Percentiles rank a stretch among this genome's conserved stretches.
Conservation (phyloP, 2,329 filamentous ascomycete genomes). For the Rutstroemia sydowiana region DNA sequence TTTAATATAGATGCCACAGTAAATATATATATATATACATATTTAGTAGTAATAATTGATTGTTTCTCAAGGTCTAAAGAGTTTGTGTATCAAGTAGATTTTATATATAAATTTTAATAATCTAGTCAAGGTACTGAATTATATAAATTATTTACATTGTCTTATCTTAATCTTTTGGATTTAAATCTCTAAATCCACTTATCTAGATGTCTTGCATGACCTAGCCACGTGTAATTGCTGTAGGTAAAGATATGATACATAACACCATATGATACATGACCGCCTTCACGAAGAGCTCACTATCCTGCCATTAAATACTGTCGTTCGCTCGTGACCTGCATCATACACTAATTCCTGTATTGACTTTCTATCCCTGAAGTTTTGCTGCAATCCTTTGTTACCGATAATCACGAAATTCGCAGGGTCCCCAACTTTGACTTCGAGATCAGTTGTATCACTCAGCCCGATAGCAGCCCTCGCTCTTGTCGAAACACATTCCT, state of each 20-base stretch:
- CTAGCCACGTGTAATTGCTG: neutral
- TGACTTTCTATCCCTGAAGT: constrained; percentile 23
- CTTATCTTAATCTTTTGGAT: no score
- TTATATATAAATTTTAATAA: no score
- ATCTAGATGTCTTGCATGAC: no score
- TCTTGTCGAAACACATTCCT: constrained; percentile 28
- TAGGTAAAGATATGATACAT: neutral
- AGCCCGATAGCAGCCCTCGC: constrained; percentile 28
- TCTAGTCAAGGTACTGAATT: no score
- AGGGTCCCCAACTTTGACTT: constrained; percentile 19
- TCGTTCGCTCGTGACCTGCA: constrained; percentile 22
- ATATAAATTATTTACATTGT: no score
- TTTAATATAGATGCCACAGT: no score
- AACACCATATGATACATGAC: neutral
- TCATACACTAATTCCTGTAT: constrained; percentile 27
- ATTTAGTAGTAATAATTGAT: no score
- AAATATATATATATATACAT: no score
- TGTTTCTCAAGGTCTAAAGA: no score
- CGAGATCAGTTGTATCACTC: constrained; percentile 10
- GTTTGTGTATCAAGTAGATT: no score
- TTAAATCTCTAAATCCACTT: no score
- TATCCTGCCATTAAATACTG: constrained; percentile 20
- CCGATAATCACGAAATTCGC: constrained; percentile 28
- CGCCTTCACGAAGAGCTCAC: neutral
- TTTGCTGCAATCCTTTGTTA: constrained; percentile 2